A percentile compares a stretch with the other conserved stretches of the same genome.
Evolutionary conservation across 495 filamentous ascomycete genomes (phyloP).

Genomic region (Oidiodendron maius): DNA sequence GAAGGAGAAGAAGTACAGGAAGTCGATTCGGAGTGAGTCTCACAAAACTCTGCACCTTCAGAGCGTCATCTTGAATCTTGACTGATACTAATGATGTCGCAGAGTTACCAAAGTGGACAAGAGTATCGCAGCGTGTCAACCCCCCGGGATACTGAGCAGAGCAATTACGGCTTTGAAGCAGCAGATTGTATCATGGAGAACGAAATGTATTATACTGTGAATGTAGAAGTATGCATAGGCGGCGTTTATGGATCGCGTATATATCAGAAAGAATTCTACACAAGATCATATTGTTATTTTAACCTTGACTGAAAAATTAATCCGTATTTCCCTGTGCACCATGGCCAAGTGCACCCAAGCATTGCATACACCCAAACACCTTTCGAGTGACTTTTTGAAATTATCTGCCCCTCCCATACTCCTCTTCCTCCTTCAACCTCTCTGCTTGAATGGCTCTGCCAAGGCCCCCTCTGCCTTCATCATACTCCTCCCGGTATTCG

Average conservation of each 20-base stretch:
- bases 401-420: conserved; percentile 42
- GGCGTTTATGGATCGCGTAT: conserved; percentile 19
- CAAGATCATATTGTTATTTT: not conserved
- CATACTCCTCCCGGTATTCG: conserved; percentile 94
- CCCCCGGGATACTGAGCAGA: conserved; percentile 80
- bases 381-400: not conserved
- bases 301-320: not conserved
- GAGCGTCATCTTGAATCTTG: no score
- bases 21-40: conserved; percentile 90
- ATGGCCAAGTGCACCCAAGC: not conserved
- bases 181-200: not conserved
- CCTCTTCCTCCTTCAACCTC: conserved; percentile 53
- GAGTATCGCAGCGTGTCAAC: conserved; percentile 87
- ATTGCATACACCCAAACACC: conserved; percentile 12
- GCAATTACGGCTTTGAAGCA: no score
- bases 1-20: conserved; percentile 91
- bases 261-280: conserved; percentile 1
- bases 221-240: conserved; percentile 15
- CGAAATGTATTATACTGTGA: conserved; percentile 17
- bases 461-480: conserved; percentile 82
- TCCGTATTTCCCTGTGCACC: not conserved
- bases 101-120: conserved; percentile 96
- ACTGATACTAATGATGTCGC: conserved; percentile 8
- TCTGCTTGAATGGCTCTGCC: conserved; percentile 59
- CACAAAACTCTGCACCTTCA: conserved; percentile 1